Conservation (phyloP, 2,329 filamentous ascomycete genomes). For the Verticillium albo-atrum region DNA sequence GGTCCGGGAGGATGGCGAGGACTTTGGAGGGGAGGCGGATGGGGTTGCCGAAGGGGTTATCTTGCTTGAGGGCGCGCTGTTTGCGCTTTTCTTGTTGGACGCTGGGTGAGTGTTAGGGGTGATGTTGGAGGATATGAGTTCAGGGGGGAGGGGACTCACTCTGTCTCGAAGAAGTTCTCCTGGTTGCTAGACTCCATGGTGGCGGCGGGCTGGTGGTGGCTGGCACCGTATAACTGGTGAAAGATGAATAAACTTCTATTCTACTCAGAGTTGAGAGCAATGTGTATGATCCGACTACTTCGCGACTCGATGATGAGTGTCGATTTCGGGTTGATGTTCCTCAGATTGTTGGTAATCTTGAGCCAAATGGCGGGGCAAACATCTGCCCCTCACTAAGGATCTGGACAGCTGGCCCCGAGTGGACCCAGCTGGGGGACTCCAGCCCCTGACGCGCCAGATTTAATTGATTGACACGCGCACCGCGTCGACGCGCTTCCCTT, state of each 20-base stretch:
- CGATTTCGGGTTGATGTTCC: neutral
- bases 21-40: slow-evolving; percentile 82
- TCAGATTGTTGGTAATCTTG: neutral
- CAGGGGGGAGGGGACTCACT: slow-evolving; percentile 50
- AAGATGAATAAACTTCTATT: too few species aligned
- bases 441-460: slow-evolving; percentile 8
- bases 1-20: slow-evolving; percentile 67
- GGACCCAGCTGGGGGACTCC: neutral
- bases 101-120: slow-evolving; percentile 10
- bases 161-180: slow-evolving; percentile 88
- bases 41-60: slow-evolving; percentile 78
- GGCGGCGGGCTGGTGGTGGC: too few species aligned
- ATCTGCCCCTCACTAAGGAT: neutral
- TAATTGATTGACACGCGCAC: slow-evolving; percentile 23
- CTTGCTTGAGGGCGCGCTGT: slow-evolving; percentile 52
- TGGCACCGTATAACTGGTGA: too few species aligned
- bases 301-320: neutral
- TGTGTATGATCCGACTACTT: neutral
- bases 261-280: neutral
- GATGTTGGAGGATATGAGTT: slow-evolving; percentile 18
- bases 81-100: slow-evolving; percentile 8
- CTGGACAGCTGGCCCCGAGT: neutral
- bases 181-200: slow-evolving; percentile 65
- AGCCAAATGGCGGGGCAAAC: neutral
- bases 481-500: neutral